Evolutionary conservation across 306 rosid genomes (phyloP), one percentile per base, ranked within the genome.

Genomic region (Vachellia collinsii): DNA sequence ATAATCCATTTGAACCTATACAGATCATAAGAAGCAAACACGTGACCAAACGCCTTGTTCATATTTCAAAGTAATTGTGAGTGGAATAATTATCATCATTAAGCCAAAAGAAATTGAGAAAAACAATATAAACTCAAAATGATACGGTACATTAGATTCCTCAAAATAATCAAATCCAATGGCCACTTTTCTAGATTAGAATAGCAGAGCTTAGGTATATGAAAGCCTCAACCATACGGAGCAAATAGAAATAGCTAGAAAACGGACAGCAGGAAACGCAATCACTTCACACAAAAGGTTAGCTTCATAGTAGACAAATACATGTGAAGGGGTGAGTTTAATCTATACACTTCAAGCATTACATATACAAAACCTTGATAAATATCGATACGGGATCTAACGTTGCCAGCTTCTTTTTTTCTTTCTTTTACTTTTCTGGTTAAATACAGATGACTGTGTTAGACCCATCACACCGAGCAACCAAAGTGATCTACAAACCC

Each of bases 1-100:
- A 46, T 68, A 17, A 51, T 92, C 92, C 98, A 95, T 94, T 79
- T 81, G 73, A 39, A 54, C 56, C 76, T 63, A 47, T 82, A 83
- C 51, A 79, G n/a, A 81, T 51, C 62, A 64, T 56, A 72, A 47
- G n/a, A 78, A 74, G 11, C 36, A 11, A 8, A 23, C 37, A 23
- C 37, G 25, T 59, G 7, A 23, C 65, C 65, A 59, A 59, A 23
- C 23, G 29, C 16, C 37, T 23, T 22, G 36, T 58, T 58, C 64
- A 58, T n/a, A 22, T 58, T 58, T 51, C 22, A 11, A 46, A 46
- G 50, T 46, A 29, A 29, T 29, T 0, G 2, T 29, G 2, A 29
- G 34, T 2, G 34, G 34, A 29, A 29, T 29, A 29, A 29, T 29
- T 29, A 44, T 6, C 48, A 44, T 44, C 48, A 44, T 44, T 44